Conservation (phyloP, 2,329 filamentous ascomycete genomes). For the Ilyonectria mors-panacis region DNA sequence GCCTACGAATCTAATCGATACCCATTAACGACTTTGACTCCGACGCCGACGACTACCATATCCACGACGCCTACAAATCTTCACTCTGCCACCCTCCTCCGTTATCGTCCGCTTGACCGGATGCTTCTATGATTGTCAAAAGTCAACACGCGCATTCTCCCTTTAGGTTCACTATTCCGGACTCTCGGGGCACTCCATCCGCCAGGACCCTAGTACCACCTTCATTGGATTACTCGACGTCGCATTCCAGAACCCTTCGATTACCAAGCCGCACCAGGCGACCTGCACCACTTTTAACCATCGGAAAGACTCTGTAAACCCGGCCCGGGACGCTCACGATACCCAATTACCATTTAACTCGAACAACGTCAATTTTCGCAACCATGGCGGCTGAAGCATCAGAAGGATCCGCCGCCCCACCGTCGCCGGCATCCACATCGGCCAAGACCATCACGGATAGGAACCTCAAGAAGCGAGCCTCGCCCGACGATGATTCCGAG, state of each 20-base stretch:
- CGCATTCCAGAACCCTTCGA: conserved; percentile 17
- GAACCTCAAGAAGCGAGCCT: conserved; percentile 54
- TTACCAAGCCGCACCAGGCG: background rate
- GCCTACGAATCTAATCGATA: conserved; percentile 2
- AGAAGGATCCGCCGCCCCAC: conserved; percentile 46
- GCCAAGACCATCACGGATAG: conserved; percentile 46
- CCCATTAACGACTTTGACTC: conserved; percentile 11
- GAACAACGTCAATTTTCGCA: conserved; percentile 18
- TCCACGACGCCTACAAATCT: conserved; percentile 36
- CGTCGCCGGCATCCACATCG: conserved; percentile 50
- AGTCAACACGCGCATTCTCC: conserved; percentile 22
- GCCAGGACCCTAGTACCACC: conserved; percentile 19
- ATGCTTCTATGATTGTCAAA: conserved; percentile 37
- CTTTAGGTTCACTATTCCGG: conserved; percentile 19
- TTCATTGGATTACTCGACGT: conserved; percentile 18
- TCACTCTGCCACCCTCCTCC: conserved; percentile 42
- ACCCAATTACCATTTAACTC: conserved; percentile 2
- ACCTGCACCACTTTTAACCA: background rate
- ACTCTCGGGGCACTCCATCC: conserved; percentile 19
- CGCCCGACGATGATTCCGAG: conserved; percentile 49
- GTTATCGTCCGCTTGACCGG: conserved; percentile 26
- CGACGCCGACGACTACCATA: conserved; percentile 26
- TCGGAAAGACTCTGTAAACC: background rate
- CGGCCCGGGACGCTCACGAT: background rate
- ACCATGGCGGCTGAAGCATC: conserved; percentile 43